phyloP scores from a whole-genome alignment of 371 early-diverging fungal genomes.

The Syncephalis plumigaleata region DNA sequence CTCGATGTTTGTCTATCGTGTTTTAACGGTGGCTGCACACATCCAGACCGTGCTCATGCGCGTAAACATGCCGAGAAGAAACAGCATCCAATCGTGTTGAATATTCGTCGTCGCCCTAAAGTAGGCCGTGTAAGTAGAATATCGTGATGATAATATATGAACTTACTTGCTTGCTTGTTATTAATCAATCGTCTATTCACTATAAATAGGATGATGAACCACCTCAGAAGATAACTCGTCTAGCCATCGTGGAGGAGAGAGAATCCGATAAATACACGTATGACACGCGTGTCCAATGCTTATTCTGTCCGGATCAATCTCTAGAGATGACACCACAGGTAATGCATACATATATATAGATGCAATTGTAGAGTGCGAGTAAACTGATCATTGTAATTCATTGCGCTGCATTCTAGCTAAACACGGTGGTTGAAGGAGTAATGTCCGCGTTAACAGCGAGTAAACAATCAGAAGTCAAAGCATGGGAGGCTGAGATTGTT shows the following conservation, averaged over 20 bases:
- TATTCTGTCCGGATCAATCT: slow-evolving; percentile 34
- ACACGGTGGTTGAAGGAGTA: slow-evolving; percentile 39
- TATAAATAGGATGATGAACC: slow-evolving; percentile 33
- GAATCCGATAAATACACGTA: slow-evolving; percentile 54
- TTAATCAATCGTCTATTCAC: no score
- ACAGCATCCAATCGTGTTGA: slow-evolving; percentile 64
- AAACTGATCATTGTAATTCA: no score
- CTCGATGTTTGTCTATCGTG: slow-evolving; percentile 87
- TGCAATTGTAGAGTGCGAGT: no score
- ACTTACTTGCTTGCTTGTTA: no score
- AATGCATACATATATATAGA: no score
- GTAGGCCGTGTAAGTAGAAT: slow-evolving; percentile 18
- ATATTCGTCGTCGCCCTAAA: slow-evolving; percentile 49
- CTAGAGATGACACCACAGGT: slow-evolving; percentile 14
- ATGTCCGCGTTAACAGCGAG: slow-evolving; percentile 59
- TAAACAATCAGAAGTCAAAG: slow-evolving; percentile 72
- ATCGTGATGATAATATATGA: no score
- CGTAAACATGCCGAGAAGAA: slow-evolving; percentile 44
- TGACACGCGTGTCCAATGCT: slow-evolving; percentile 42
- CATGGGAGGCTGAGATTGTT: slow-evolving; percentile 76
- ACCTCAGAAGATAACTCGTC: slow-evolving; percentile 74
- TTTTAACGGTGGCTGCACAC: slow-evolving; percentile 78
- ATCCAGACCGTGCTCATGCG: slow-evolving; percentile 44
- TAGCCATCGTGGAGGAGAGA: slow-evolving; percentile 63
- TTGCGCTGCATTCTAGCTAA: slow-evolving; percentile 19